Evolutionary conservation across 805 yeast genomes (phyloP), one percentile per base, ranked within the genome.

Genomic region (Saccharomyces cerevisiae): DNA sequence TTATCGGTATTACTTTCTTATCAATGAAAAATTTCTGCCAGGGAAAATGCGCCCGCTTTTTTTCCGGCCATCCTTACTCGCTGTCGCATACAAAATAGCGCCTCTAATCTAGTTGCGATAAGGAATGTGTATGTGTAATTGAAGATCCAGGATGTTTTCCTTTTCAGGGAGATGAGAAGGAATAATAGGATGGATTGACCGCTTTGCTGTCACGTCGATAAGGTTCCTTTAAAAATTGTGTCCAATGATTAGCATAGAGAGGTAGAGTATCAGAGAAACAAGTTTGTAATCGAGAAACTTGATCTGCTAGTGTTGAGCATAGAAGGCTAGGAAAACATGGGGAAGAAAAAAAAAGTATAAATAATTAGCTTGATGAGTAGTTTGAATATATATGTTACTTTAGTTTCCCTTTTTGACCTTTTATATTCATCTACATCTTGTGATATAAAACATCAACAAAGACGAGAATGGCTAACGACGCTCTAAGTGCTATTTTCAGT

Each of bases 401-500:
- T 13, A 11, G 24, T 17, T 36, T 36, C 22, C 22, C 24, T 1
- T 36, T 36, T 17, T 17, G 43, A 36, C 17, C 13, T 17, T 36
- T 36, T 1, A 36, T 8, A 3, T 36, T 17, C 11, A 17, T 17
- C 8, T n/a, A 17, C 8, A 36, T 17, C 24, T 36, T 36, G 43
- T 21, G 17, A 21, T 17, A 21, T 36, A 36, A 6, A 36, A 10
- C 43, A 36, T 36, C 24, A 36, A 17, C 4, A 36, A 36, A 17
- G 17, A 1, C 11, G 17, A 36, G 9, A 17, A 36, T 36, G 43
- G 43, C 43, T 17, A 36, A 3, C 43, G 60, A 57, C 36, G 60
- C 56, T 21, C 30, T 57, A 29, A 58, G 59, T 21, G 56, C 56
- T 52, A 54, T 56, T 30, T 57, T 55, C 52, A 57, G 60, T 48